These are phyloP conservation scores for Psidium friedrichsthalianum DNA, from an alignment of 345 rosid species.

Conservation along the genomic window DNA sequence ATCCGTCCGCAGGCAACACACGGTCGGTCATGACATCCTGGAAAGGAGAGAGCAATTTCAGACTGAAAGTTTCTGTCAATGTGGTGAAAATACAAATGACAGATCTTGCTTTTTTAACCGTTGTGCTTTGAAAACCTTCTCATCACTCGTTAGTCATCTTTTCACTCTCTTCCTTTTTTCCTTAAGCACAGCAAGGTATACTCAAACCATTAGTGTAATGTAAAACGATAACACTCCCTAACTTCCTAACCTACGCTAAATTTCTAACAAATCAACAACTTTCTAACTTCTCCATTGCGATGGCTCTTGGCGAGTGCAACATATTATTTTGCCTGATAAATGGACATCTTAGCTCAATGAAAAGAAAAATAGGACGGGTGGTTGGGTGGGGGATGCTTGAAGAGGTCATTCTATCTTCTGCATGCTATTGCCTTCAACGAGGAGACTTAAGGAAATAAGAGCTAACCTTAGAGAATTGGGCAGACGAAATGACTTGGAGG, in stretches of 20 bases:
- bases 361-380: background rate
- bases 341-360: background rate
- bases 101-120: background rate
- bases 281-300: background rate
- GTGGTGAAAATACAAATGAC: background rate
- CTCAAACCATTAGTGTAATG: background rate
- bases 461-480: constrained; percentile 68
- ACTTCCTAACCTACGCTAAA: background rate
- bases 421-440: background rate
- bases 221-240: background rate
- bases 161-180: background rate
- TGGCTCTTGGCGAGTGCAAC: background rate
- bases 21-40: constrained; percentile 76
- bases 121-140: background rate
- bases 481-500: constrained; percentile 66
- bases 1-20: constrained; percentile 89
- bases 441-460: background rate
- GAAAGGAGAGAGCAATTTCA: background rate
- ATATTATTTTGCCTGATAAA: background rate
- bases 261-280: background rate
- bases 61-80: background rate
- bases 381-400: background rate
- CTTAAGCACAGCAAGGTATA: background rate
- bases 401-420: background rate
- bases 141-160: background rate